phyloP scores from a whole-genome alignment of 441 rosid genomes.

The Jatropha multifida region DNA sequence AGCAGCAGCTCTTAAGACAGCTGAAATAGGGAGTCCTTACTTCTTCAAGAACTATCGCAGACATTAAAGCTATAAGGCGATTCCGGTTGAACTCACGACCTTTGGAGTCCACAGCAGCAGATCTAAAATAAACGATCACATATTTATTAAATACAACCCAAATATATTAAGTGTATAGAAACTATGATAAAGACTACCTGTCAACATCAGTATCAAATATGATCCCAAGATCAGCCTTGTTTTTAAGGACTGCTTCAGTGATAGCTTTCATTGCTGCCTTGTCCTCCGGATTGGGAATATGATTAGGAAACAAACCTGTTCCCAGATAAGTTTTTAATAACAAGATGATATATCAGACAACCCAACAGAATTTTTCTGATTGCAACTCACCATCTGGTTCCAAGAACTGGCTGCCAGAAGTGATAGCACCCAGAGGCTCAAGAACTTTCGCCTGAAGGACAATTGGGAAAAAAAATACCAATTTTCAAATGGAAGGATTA shows the following conservation, averaged over 20 bases:
- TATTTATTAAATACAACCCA: not conserved
- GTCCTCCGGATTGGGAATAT: constrained; percentile 98
- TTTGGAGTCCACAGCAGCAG: constrained; percentile 97
- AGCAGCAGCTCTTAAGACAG: constrained; percentile 14
- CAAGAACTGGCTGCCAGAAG: constrained; percentile 94
- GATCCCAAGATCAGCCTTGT: constrained; percentile 94
- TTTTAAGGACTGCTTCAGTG: constrained; percentile 79
- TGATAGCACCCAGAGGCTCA: constrained; percentile 89
- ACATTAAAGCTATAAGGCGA: constrained; percentile 84
- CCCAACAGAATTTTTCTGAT: constrained; percentile 11
- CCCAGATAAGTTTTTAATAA: constrained; percentile 18
- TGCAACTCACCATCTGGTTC: constrained; percentile 84
- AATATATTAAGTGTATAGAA: constrained; percentile 9
- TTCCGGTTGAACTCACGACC: constrained; percentile 92
- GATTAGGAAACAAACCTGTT: constrained; percentile 93
- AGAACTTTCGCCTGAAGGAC: constrained; percentile 81
- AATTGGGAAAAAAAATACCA: constrained; percentile 11
- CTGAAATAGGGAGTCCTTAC: constrained; percentile 44
- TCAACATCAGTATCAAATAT: constrained; percentile 99
- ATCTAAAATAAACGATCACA: constrained; percentile 42
- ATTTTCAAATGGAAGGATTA: constrained; percentile 8
- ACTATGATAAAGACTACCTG: constrained; percentile 48
- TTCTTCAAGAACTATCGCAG: constrained; percentile 95
- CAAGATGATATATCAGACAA: constrained; percentile 4
- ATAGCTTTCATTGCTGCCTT: constrained; percentile 94